These are phyloP conservation scores for Peziza echinospora DNA, from an alignment of 495 filamentous ascomycete species.

Conservation along the genomic window DNA sequence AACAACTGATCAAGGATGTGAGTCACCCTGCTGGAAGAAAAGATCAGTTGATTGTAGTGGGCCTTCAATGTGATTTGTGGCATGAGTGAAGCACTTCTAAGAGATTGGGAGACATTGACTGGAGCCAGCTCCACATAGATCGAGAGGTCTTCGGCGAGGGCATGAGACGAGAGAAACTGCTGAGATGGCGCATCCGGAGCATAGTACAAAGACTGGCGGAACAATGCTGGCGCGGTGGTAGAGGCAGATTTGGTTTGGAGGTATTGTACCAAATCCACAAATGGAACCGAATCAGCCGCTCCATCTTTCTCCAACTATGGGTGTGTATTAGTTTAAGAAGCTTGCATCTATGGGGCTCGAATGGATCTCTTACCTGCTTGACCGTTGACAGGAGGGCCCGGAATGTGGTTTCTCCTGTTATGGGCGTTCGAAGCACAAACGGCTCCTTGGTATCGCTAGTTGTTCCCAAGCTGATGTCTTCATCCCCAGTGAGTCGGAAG, in stretches of 20 bases:
- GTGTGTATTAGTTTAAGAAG: no score
- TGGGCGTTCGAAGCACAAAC: conserved; percentile 27
- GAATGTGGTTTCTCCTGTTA: conserved; percentile 24
- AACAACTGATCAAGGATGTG: conserved; percentile 27
- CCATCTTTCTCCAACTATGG: conserved; percentile 22
- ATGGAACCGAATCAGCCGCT: conserved; percentile 27
- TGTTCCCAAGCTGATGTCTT: conserved; percentile 31
- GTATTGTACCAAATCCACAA: conserved; percentile 25
- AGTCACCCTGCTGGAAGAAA: conserved; percentile 28
- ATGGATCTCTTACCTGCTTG: conserved; percentile 25
- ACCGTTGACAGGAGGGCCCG: conserved; percentile 25
- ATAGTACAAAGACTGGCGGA: conserved; percentile 30
- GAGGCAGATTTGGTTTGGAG: conserved; percentile 26
- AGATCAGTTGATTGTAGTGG: conserved; percentile 31
- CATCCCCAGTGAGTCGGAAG: conserved; percentile 31
- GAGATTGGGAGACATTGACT: conserved; percentile 8
- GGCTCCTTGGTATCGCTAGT: conserved; percentile 27
- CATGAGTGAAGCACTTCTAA: conserved; percentile 11
- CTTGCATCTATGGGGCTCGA: no score
- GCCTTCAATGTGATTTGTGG: conserved; percentile 24
- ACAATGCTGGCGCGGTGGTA: conserved; percentile 25
- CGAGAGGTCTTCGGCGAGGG: conserved; percentile 25
- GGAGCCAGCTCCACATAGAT: conserved; percentile 24
- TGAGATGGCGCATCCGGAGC: conserved; percentile 24
- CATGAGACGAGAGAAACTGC: conserved; percentile 16